Evolutionary conservation across 2,329 filamentous ascomycete species (phyloP).

Genomic region (Bertia moriformis): DNA sequence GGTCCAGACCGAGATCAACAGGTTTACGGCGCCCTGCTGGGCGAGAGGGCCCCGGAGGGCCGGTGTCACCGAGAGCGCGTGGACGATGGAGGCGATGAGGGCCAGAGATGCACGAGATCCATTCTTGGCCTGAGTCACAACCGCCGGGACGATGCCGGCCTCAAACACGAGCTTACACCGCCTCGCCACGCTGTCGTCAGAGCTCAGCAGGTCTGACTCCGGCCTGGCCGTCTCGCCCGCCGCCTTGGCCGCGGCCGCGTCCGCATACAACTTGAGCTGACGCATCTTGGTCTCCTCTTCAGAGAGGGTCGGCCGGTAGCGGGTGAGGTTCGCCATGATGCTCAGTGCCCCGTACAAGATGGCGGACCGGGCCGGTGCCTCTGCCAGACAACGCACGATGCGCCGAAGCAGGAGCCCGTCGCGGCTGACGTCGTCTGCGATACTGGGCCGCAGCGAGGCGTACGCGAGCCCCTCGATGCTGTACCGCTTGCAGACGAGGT

Average conservation of each 20-base stretch:
- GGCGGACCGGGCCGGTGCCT: constrained; percentile 48
- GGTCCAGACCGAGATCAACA: constrained; percentile 60
- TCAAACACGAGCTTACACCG: constrained; percentile 70
- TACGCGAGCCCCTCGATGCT: constrained; percentile 87
- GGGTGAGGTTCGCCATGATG: constrained; percentile 71
- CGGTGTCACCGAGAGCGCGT: constrained; percentile 63
- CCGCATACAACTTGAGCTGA: constrained; percentile 87
- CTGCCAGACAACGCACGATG: constrained; percentile 48
- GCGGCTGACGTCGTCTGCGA: constrained; percentile 67
- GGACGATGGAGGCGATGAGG: constrained; percentile 63
- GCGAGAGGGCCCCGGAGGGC: constrained; percentile 66
- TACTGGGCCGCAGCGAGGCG: constrained; percentile 68
- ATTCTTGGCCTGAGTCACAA: constrained; percentile 63
- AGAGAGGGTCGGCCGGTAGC: constrained; percentile 61
- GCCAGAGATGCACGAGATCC: constrained; percentile 57
- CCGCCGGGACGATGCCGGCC: constrained; percentile 59
- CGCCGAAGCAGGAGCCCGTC: constrained; percentile 56
- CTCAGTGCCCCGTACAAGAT: constrained; percentile 75
- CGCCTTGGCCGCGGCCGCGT: constrained; percentile 69
- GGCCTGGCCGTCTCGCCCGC: constrained; percentile 33
- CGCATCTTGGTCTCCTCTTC: constrained; percentile 87
- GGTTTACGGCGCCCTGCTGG: constrained; percentile 87
- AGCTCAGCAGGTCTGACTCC: constrained; percentile 53
- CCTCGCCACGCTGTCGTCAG: constrained; percentile 61
- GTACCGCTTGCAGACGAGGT: constrained; percentile 45